Conservation (phyloP, 441 rosid genomes). For the Melastoma candidum region DNA sequence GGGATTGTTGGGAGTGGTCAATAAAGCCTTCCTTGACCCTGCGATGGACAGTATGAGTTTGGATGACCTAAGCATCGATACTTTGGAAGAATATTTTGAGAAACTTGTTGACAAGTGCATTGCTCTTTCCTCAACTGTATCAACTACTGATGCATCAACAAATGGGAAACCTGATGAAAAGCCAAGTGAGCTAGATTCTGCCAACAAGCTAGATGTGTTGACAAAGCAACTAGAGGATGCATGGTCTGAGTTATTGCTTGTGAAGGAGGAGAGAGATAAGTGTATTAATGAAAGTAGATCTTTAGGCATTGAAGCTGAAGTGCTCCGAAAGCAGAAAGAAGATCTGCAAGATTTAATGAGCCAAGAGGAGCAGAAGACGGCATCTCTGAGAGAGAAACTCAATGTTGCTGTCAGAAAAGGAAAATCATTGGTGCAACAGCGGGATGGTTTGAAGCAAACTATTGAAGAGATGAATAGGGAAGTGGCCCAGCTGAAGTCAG, state of each 20-base stretch:
- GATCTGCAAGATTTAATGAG: slow-evolving; percentile 61
- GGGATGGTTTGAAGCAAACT: slow-evolving; percentile 77
- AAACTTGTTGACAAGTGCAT: slow-evolving; percentile 58
- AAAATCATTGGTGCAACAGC: slow-evolving; percentile 87
- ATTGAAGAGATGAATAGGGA: slow-evolving; percentile 64
- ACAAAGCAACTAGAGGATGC: slow-evolving; percentile 70
- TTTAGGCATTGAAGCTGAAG: slow-evolving; percentile 52
- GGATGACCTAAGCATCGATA: slow-evolving; percentile 39
- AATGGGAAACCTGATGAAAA: slow-evolving; percentile 25
- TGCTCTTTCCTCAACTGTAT: slow-evolving; percentile 23
- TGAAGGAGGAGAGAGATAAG: slow-evolving; percentile 71
- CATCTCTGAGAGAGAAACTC: slow-evolving; percentile 79
- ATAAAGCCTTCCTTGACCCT: slow-evolving; percentile 53
- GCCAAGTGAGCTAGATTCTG: slow-evolving; percentile 25
- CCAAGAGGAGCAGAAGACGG: slow-evolving; percentile 90
- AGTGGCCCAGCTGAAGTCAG: slow-evolving; percentile 58
- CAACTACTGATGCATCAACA: slow-evolving; percentile 23
- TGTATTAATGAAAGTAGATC: slow-evolving; percentile 53
- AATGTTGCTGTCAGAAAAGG: slow-evolving; percentile 98
- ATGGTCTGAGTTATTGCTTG: slow-evolving; percentile 38
- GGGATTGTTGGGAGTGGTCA: slow-evolving; percentile 51
- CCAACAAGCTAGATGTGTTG: slow-evolving; percentile 37
- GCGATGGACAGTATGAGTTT: slow-evolving; percentile 33
- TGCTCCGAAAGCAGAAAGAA: slow-evolving; percentile 40
- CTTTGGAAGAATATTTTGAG: slow-evolving; percentile 57